Evolutionary conservation across 345 rosid species (phyloP).

Genomic region (Arabidopsis arenosa): DNA sequence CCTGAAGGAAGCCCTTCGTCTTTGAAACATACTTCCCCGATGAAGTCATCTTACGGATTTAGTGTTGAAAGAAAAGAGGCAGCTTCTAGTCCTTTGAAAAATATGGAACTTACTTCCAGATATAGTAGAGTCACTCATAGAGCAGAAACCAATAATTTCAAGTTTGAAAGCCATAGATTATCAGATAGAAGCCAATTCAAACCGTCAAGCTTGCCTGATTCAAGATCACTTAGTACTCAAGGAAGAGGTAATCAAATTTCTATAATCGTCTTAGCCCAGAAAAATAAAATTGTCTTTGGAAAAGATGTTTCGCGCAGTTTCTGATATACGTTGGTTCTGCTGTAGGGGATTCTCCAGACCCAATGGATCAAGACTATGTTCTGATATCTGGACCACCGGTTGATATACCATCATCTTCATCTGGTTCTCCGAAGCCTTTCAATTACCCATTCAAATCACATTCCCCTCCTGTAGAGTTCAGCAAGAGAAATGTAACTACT

Average conservation of each 20-base stretch:
- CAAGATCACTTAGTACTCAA: slow-evolving; percentile 48
- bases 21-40: slow-evolving; percentile 52
- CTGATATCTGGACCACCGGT: slow-evolving; percentile 85
- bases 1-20: slow-evolving; percentile 78
- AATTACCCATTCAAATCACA: slow-evolving; percentile 57
- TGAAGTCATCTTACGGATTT: slow-evolving; percentile 64
- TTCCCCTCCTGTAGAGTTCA: slow-evolving; percentile 54
- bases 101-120: slow-evolving; percentile 55
- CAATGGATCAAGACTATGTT: slow-evolving; percentile 94
- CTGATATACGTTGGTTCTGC: slow-evolving; percentile 25
- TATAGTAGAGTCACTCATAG: slow-evolving; percentile 51
- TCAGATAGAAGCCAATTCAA: slow-evolving; percentile 51
- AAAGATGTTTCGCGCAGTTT: neutral
- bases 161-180: slow-evolving; percentile 49
- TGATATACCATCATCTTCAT: slow-evolving; percentile 66
- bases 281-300: neutral
- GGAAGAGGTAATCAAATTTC: slow-evolving; percentile 65
- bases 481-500: slow-evolving; percentile 39
- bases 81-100: slow-evolving; percentile 53
- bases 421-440: slow-evolving; percentile 61
- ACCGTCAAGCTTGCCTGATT: slow-evolving; percentile 58
- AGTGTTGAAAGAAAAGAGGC: slow-evolving; percentile 58
- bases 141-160: slow-evolving; percentile 52
- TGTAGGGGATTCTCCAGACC: slow-evolving; percentile 73
- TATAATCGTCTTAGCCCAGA: neutral